These are phyloP conservation scores for Babesia ovata DNA, from an alignment of 169 alveolate genomes.

Conservation along the genomic window DNA sequence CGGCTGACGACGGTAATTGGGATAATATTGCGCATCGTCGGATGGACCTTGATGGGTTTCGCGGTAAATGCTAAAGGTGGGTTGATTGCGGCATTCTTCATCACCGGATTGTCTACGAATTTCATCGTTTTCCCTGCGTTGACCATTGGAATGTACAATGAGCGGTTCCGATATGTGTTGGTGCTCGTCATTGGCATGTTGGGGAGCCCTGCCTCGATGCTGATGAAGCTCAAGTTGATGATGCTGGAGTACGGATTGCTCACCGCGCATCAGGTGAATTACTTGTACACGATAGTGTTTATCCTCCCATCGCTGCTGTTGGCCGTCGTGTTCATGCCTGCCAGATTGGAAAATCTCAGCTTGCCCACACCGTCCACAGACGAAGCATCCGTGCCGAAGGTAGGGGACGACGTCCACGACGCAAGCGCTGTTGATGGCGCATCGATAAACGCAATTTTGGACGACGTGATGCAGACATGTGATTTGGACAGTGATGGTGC, in stretches of 20 bases:
- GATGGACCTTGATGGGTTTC: slow-evolving; percentile 53
- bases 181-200: slow-evolving; percentile 44
- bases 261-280: slow-evolving; percentile 11
- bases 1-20: slow-evolving; percentile 39
- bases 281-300: slow-evolving; percentile 14
- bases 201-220: slow-evolving; percentile 41
- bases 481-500: neutral
- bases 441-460: neutral
- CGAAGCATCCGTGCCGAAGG: too few relatives aligned
- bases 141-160: slow-evolving; percentile 47
- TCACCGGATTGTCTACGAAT: slow-evolving; percentile 45
- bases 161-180: slow-evolving; percentile 18
- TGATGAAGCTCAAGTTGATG: slow-evolving; percentile 39
- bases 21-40: slow-evolving; percentile 22
- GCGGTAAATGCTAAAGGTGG: slow-evolving; percentile 23
- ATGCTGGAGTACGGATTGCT: slow-evolving; percentile 14
- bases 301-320: slow-evolving; percentile 32
- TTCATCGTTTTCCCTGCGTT: slow-evolving; percentile 55
- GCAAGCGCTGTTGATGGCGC: too few relatives aligned
- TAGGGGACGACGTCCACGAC: too few relatives aligned
- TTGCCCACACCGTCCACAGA: too few relatives aligned
- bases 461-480: neutral
- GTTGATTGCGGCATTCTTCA: slow-evolving; percentile 23
- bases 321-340: slow-evolving; percentile 37
- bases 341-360: neutral